Evolutionary conservation across 139 green algal species (phyloP), one percentile per base, ranked within the genome.

Genomic region (Coccomyxa sp.): DNA sequence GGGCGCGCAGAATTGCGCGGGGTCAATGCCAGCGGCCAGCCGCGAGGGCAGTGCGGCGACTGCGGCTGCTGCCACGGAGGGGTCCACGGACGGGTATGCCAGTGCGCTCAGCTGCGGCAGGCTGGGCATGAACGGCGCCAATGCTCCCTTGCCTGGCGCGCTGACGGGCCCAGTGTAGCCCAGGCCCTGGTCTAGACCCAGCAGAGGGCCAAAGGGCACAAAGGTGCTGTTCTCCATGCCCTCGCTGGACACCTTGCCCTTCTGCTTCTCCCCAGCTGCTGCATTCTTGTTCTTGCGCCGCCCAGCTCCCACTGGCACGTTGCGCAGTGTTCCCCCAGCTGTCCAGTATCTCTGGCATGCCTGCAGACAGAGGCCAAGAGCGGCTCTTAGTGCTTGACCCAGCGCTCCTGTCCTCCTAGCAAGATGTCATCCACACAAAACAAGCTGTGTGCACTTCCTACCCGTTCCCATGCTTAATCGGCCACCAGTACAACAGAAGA

Each of bases 301-400:
- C 0, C 95, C 96, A 0, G 96, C 91, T 38, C 96, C 96, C 0
- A 95, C 88, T 4, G 93, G 91, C 14, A 99, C 91, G 74, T 98
- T 96, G 10, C 96, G 91, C 79, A 99, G 88, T 27, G 88, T 93
- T n/a, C 96, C 96, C 3, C 96, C 96, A 10, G 87, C 90, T 0
- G 96, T 99, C 96, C 96, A 99, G 83, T 99, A 98, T 25, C 96
- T 86, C 85, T 96, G 91, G 85, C 94, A 98, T 0, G 82, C 83
- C 90, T 95, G 89, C 82, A 87, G 60, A 21, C 18, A 58, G 45
- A 9, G 66, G 21, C 21, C 51, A 27, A 81, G 10, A 30, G 23
- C 66, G 66, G 66, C 21, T 30, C 23, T 23, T 30, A 23, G 66
- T 27, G 66, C 23, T 23, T 27, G 23, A 10, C 23, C 66, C 66